Base-by-base conservation (phyloP, 139 green algal genomes). In the Coccomyxa sp. region DNA sequence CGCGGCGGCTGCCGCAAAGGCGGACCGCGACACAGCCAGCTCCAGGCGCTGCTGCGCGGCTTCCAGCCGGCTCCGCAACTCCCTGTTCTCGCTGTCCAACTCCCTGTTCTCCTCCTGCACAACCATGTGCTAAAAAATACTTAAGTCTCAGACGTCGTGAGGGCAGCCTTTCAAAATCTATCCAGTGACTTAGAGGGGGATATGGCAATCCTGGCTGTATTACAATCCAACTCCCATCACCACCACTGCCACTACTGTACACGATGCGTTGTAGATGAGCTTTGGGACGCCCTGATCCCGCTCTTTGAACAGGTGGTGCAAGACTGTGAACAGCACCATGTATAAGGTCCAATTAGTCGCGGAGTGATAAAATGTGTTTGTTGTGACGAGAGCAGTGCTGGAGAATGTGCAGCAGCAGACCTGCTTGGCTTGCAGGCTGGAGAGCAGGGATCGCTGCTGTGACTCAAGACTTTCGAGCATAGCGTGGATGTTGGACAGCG, bases 1-100 rank as follows among this genome's bases (percentile, higher is more conserved):
- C 63, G 18, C 1, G 63, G 18, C 21, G 63, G 63, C 63, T 18
- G 71, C 21, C 14, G n/a, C 71, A 77, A 45, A 32, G 1, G 77
- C 67, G 38, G 38, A 51, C 66, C 67, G 77, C 77, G 80, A 27
- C 13, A 86, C 59, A 23, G 78, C 78, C 38, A 86, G 31, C 75
- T 80, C 83, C 63, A 89, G 66, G 18, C 87, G 82, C 76, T 86
- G 79, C 71, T 82, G 81, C 14, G 67, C 75, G 25, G 84, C 66
- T 38, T 79, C 75, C 30, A 88, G 75, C 67, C 77, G 76, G 10
- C 18, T 18, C 16, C 71, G 28, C 14, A 77, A 78, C 58, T 88
- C 79, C 25, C 51, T 32, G 0, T 67, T 80, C 14, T 76, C 84
- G 15, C 77, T 60, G 17, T 27, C 28, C 18, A 81, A 38, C 13